Percentiles rank a stretch among this genome's conserved stretches.
Evolutionary conservation across 164 flowering plant species (phyloP).

Genomic region (Piper longum): DNA sequence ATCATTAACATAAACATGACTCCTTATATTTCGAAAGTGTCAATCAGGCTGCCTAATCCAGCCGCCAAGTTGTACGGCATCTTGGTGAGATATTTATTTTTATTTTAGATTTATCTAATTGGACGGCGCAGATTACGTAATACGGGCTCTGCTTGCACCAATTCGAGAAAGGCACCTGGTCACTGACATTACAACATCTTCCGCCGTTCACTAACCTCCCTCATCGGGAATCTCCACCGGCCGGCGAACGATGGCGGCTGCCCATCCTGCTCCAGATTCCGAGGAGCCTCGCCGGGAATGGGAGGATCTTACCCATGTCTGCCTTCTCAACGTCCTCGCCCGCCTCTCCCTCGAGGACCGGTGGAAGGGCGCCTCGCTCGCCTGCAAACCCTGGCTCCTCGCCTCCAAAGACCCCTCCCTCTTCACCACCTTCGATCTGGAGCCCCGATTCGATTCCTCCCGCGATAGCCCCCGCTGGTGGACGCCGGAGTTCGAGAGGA

Average conservation of each 20-base stretch:
- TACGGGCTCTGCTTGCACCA: no score
- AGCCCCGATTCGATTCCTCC: slow-evolving; percentile 27
- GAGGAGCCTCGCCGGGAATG: slow-evolving; percentile 18
- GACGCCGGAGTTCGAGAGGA: slow-evolving; percentile 53
- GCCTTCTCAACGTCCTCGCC: slow-evolving; percentile 45
- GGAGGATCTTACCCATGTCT: slow-evolving; percentile 72
- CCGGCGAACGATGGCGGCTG: not conserved
- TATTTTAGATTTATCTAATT: no score
- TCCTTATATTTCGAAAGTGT: no score
- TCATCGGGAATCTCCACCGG: not conserved
- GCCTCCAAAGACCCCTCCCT: slow-evolving; percentile 62
- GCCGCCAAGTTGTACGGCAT: no score
- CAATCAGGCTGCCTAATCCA: no score
- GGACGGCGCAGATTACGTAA: no score
- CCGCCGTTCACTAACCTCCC: no score
- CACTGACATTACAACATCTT: no score
- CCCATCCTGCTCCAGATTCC: not conserved
- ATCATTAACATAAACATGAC: no score
- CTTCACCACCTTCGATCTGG: slow-evolving; percentile 45
- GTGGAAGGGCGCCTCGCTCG: slow-evolving; percentile 53
- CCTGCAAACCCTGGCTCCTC: slow-evolving; percentile 63
- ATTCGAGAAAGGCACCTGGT: no score
- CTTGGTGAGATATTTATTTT: no score
- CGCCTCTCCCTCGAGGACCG: slow-evolving; percentile 48
- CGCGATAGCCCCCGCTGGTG: slow-evolving; percentile 52